These are phyloP conservation scores for Terfezia claveryi DNA, from an alignment of 495 filamentous ascomycete genomes.

Conservation along the genomic window DNA sequence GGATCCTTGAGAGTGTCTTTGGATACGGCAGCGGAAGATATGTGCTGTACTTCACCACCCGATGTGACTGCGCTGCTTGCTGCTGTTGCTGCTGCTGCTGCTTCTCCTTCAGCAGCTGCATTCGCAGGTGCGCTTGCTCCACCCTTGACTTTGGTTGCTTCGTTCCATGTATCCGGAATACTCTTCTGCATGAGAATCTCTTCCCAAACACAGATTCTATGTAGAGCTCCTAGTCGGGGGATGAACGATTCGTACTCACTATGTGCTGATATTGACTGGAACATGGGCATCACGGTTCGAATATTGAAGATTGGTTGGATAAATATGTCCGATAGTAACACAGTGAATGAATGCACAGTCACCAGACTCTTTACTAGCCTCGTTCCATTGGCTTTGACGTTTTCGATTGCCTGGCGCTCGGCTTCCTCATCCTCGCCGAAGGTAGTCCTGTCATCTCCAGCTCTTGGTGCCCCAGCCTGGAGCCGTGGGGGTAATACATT, in stretches of 20 bases:
- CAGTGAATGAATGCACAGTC: slow-evolving; percentile 49
- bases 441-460: slow-evolving; percentile 11
- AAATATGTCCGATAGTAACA: slow-evolving; percentile 47
- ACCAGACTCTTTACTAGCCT: slow-evolving; percentile 54
- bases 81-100: slow-evolving; percentile 9
- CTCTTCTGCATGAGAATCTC: slow-evolving; percentile 49
- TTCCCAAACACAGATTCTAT: slow-evolving; percentile 62
- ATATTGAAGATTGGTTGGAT: slow-evolving; percentile 39
- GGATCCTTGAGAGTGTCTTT: neutral
- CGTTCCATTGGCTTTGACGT: slow-evolving; percentile 38
- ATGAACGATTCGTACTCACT: slow-evolving; percentile 14
- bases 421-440: slow-evolving; percentile 15
- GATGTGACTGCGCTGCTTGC: slow-evolving; percentile 2
- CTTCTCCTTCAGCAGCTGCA: slow-evolving; percentile 23
- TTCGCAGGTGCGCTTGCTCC: slow-evolving; percentile 26
- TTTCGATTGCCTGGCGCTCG: slow-evolving; percentile 17
- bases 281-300: slow-evolving; percentile 36
- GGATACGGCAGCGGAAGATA: slow-evolving; percentile 12
- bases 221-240: slow-evolving; percentile 43
- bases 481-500: slow-evolving; percentile 4
- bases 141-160: slow-evolving; percentile 34
- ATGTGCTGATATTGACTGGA: slow-evolving; percentile 24
- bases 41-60: slow-evolving; percentile 1
- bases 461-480: neutral
- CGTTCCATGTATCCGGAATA: slow-evolving; percentile 44